Percentiles rank a stretch among this genome's conserved stretches.
phyloP scores from a whole-genome alignment of 352 stramenopile species.

The Albugo candida region DNA sequence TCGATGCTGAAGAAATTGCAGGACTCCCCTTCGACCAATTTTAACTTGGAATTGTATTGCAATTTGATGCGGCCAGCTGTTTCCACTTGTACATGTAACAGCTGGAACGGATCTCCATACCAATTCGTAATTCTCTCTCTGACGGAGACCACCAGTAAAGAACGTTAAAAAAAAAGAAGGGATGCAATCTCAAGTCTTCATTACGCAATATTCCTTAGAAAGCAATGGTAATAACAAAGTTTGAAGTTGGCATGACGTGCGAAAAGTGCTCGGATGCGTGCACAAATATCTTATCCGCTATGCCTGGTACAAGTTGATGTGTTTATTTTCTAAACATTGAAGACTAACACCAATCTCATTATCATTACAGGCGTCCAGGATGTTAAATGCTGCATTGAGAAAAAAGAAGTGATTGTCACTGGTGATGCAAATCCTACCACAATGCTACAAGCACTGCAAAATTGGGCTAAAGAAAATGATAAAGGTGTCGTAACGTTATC shows the following conservation, averaged over 20 bases:
- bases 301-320: constrained; percentile 26
- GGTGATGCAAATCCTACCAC: constrained; percentile 48
- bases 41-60: too few relatives aligned
- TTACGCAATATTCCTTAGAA: too few relatives aligned
- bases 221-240: constrained; percentile 15
- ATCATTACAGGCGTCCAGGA: constrained; percentile 35
- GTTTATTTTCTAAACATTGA: too few relatives aligned
- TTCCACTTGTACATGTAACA: too few relatives aligned
- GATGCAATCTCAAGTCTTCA: too few relatives aligned
- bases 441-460: constrained; percentile 73
- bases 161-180: too few relatives aligned
- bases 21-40: too few relatives aligned
- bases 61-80: too few relatives aligned
- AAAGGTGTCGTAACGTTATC: constrained; percentile 38
- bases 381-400: constrained; percentile 72
- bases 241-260: constrained; percentile 83
- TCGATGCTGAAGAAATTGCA: too few relatives aligned
- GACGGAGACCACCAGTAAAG: too few relatives aligned
- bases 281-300: constrained; percentile 80
- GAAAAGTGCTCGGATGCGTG: constrained; percentile 76
- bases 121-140: too few relatives aligned
- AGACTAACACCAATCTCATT: background rate
- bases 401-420: constrained; percentile 71
- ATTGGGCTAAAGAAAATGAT: constrained; percentile 76
- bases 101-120: too few relatives aligned